Percentiles rank a stretch among this genome's conserved stretches.
phyloP scores from a whole-genome alignment of 495 filamentous ascomycete genomes.

The Annulohypoxylon bovei region DNA sequence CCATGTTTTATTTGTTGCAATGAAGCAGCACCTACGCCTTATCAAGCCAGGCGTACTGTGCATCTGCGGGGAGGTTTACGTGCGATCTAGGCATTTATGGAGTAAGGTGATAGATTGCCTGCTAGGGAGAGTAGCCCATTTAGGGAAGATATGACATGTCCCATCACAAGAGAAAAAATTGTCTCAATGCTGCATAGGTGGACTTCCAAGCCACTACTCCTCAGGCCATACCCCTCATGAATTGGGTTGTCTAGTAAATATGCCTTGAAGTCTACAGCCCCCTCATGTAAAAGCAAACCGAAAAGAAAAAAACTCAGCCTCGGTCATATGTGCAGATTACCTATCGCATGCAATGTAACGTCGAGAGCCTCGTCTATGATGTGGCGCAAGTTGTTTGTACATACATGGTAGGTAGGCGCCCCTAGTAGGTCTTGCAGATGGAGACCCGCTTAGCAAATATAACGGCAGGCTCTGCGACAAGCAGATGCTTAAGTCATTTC shows the following conservation, averaged over 20 bases:
- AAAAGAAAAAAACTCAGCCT: slow-evolving; percentile 25
- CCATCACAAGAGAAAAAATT: slow-evolving; percentile 2
- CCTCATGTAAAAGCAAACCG: too few relatives aligned
- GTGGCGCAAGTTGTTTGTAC: slow-evolving; percentile 25
- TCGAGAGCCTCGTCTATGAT: slow-evolving; percentile 27
- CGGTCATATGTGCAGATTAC: slow-evolving; percentile 12
- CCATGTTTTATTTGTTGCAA: slow-evolving; percentile 46
- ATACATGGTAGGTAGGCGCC: too few relatives aligned
- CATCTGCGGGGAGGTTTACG: slow-evolving; percentile 18
- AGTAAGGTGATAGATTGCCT: slow-evolving; percentile 19
- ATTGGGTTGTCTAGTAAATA: background rate
- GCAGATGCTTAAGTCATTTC: slow-evolving; percentile 1
- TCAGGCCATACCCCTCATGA: slow-evolving; percentile 11
- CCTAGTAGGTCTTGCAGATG: slow-evolving; percentile 23
- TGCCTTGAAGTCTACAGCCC: slow-evolving; percentile 12
- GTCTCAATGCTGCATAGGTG: background rate
- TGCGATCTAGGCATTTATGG: slow-evolving; percentile 20
- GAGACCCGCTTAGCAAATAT: slow-evolving; percentile 29
- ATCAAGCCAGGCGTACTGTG: slow-evolving; percentile 21
- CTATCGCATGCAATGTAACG: slow-evolving; percentile 37
- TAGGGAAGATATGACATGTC: slow-evolving; percentile 2
- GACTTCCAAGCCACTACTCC: background rate
- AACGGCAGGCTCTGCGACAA: slow-evolving; percentile 27
- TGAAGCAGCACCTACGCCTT: slow-evolving; percentile 13
- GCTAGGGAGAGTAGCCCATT: background rate